phyloP scores from a whole-genome alignment of 1,139 yeast genomes.

The Dujonia santamariae region DNA sequence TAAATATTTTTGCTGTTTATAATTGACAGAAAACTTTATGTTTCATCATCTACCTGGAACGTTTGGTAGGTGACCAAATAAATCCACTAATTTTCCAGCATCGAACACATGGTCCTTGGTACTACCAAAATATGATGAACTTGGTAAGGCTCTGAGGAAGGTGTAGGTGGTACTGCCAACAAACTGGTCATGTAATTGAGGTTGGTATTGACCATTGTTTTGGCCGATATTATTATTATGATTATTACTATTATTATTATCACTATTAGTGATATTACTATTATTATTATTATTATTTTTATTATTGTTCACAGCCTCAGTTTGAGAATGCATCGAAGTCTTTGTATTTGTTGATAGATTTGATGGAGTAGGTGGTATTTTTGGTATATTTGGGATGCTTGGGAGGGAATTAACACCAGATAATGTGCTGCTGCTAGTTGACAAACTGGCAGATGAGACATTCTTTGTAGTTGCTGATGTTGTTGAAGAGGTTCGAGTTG shows the following conservation, averaged over 20 bases:
- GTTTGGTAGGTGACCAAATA: slow-evolving; percentile 35
- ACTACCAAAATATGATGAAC: slow-evolving; percentile 44
- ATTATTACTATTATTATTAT: slow-evolving; percentile 9
- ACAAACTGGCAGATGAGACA: neutral
- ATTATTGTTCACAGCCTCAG: neutral
- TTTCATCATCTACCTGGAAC: too few species aligned
- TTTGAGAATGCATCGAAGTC: neutral
- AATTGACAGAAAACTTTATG: too few species aligned
- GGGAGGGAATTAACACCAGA: too few species aligned
- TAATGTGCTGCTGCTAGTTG: neutral
- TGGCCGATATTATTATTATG: slow-evolving; percentile 2
- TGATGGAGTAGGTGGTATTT: too few species aligned
- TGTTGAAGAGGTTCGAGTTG: neutral
- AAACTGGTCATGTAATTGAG: slow-evolving; percentile 16
- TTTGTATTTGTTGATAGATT: neutral
- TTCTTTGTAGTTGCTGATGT: neutral
- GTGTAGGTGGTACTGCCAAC: slow-evolving; percentile 54
- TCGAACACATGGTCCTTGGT: slow-evolving; percentile 38
- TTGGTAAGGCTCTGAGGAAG: slow-evolving; percentile 52
- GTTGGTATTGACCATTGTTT: slow-evolving; percentile 3
- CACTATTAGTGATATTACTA: neutral
- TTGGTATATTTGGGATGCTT: slow-evolving; percentile 1
- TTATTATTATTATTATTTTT: slow-evolving; percentile 5
- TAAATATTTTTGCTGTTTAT: neutral
- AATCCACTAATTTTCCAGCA: slow-evolving; percentile 38